These are phyloP conservation scores for Venturia effusa DNA, from an alignment of 2,329 filamentous ascomycete species.

Conservation along the genomic window DNA sequence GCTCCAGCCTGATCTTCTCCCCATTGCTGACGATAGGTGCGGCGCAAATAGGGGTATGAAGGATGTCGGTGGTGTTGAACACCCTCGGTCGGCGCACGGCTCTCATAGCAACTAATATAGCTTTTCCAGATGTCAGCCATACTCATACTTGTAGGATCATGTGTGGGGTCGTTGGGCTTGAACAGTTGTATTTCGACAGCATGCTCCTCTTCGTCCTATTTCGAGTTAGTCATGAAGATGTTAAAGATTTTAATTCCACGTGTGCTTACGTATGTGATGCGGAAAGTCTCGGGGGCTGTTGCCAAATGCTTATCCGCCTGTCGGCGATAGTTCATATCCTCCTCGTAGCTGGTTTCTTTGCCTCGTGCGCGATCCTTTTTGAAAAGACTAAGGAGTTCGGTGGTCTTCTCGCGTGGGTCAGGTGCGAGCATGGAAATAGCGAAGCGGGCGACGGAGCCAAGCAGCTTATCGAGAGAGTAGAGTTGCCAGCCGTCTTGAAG, in stretches of 20 bases:
- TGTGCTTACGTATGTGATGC: conserved; percentile 74
- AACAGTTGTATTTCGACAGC: conserved; percentile 72
- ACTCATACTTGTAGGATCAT: conserved; percentile 63
- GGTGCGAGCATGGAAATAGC: conserved; percentile 73
- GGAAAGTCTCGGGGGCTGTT: conserved; percentile 74
- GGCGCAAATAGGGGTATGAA: conserved; percentile 16
- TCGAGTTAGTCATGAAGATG: conserved; percentile 6
- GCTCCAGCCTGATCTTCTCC: conserved; percentile 18
- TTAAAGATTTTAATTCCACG: conserved; percentile 22
- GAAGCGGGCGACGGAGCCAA: conserved; percentile 70
- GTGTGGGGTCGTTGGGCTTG: conserved; percentile 68
- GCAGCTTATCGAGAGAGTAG: conserved; percentile 84
- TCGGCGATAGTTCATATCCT: conserved; percentile 82
- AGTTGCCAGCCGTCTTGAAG: conserved; percentile 83
- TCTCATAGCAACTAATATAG: conserved; percentile 87
- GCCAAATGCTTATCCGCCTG: conserved; percentile 88
- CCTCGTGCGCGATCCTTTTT: conserved; percentile 62
- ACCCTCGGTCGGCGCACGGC: conserved; percentile 65
- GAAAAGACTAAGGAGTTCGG: conserved; percentile 82
- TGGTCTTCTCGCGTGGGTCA: conserved; percentile 86
- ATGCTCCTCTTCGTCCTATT: conserved; percentile 52
- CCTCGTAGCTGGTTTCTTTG: conserved; percentile 78
- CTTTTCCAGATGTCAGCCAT: conserved; percentile 70
- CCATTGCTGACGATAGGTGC: conserved; percentile 28
- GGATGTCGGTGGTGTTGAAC: conserved; percentile 15